These are phyloP conservation scores for Boletus sensibilis DNA, from an alignment of 768 basidiomycete species.

Conservation along the genomic window DNA sequence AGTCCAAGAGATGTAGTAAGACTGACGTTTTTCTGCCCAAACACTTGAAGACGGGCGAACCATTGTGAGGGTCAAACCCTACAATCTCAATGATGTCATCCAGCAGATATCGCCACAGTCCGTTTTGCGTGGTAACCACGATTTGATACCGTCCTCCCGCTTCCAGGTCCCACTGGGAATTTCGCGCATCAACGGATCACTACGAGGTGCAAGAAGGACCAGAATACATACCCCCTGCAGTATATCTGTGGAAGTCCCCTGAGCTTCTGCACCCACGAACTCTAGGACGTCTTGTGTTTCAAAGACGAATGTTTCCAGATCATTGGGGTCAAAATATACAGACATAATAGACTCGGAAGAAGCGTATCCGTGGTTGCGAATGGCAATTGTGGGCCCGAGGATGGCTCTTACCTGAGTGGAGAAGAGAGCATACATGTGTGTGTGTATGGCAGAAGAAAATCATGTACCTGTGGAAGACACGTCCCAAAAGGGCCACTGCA, in stretches of 20 bases:
- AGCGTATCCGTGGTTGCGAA: conserved; percentile 12
- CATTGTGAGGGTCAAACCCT: conserved; percentile 12
- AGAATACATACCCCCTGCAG: conserved; percentile 3
- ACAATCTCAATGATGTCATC: conserved; percentile 15
- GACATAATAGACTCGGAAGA: conserved; percentile 9
- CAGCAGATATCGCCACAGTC: conserved; percentile 18
- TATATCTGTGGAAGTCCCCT: not conserved
- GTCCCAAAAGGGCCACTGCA: conserved; percentile 17
- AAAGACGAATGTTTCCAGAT: conserved; percentile 11
- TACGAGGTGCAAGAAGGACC: not conserved
- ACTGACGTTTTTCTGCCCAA: conserved; percentile 10
- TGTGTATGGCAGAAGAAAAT: not conserved
- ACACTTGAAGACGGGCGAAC: conserved; percentile 12
- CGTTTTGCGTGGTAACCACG: conserved; percentile 14
- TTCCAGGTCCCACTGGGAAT: conserved; percentile 7
- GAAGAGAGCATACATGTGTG: not conserved
- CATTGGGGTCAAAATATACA: not conserved
- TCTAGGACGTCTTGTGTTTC: conserved; percentile 7
- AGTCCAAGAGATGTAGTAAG: not conserved
- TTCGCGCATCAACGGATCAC: not conserved
- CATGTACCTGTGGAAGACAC: conserved; percentile 5
- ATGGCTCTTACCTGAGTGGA: conserved; percentile 2
- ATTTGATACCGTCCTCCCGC: conserved; percentile 9
- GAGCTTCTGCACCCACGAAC: not conserved
- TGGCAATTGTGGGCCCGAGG: conserved; percentile 9